A percentile compares a stretch with the other conserved stretches of the same genome.
Evolutionary conservation across 208 protist species (phyloP).

Genomic region (Phytomonas serpens): DNA sequence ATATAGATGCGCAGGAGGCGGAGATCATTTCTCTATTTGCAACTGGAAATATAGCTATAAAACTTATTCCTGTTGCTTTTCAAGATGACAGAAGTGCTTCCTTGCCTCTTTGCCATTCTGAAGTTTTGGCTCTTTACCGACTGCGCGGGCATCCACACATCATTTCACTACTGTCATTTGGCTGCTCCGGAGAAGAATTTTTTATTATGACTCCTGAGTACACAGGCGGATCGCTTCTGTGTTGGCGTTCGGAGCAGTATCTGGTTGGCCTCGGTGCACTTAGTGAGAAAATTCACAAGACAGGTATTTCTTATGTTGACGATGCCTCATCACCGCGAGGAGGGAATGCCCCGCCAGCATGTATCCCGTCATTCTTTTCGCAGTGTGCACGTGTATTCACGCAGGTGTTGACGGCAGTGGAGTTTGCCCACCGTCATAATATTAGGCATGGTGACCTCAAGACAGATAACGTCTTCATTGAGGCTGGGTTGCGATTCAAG

Average conservation of each 20-base stretch:
- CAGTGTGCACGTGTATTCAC: constrained; percentile 51
- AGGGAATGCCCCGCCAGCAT: neutral
- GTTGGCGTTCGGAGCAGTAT: constrained; percentile 54
- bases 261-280: constrained; percentile 39
- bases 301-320: neutral
- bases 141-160: constrained; percentile 56
- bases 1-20: constrained; percentile 4
- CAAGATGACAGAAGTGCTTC: constrained; percentile 40
- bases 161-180: constrained; percentile 48
- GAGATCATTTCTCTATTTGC: constrained; percentile 13
- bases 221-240: constrained; percentile 41
- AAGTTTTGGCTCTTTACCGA: constrained; percentile 58
- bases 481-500: constrained; percentile 1
- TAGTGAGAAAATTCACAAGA: constrained; percentile 4
- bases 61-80: constrained; percentile 46
- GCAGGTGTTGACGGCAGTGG: constrained; percentile 62
- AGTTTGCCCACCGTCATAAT: constrained; percentile 37
- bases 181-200: constrained; percentile 58
- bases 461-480: constrained; percentile 67
- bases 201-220: constrained; percentile 65
- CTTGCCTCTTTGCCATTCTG: constrained; percentile 56
- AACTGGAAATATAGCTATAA: constrained; percentile 34
- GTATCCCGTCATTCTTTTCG: constrained; percentile 25
- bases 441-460: constrained; percentile 81
- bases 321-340: neutral